Conservation (phyloP, 345 rosid species). For the Clausena lansium region DNA sequence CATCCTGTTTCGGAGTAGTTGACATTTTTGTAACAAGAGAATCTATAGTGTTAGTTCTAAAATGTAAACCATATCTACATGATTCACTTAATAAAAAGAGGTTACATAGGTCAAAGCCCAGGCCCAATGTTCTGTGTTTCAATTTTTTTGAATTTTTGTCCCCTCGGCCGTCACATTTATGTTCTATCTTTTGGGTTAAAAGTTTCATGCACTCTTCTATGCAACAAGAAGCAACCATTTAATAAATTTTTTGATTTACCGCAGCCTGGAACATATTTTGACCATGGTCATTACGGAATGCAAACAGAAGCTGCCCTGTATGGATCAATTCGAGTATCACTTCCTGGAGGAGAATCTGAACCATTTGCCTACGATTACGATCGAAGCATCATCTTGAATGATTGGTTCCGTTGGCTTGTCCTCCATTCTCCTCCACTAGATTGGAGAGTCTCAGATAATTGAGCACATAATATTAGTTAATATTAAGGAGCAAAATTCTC, state of each 20-base stretch:
- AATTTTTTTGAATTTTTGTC: neutral
- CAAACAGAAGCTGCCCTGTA: constrained; percentile 65
- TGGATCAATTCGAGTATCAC: constrained; percentile 60
- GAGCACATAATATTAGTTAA: neutral
- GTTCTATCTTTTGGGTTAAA: too few relatives aligned
- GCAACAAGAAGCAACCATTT: neutral
- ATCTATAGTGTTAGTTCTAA: neutral
- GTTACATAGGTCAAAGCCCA: too few relatives aligned
- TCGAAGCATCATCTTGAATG: constrained; percentile 55
- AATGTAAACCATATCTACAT: neutral
- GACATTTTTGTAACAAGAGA: neutral
- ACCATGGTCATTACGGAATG: constrained; percentile 83
- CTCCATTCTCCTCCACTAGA: constrained; percentile 56
- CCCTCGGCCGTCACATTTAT: neutral
- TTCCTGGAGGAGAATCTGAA: constrained; percentile 41
- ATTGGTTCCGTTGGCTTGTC: constrained; percentile 77
- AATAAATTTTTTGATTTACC: neutral
- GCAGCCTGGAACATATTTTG: constrained; percentile 72
- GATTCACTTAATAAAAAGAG: too few relatives aligned
- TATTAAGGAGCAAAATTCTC: constrained; percentile 23
- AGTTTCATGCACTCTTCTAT: too few relatives aligned
- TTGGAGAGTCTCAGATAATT: constrained; percentile 69
- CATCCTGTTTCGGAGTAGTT: too few relatives aligned
- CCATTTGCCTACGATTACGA: constrained; percentile 61
- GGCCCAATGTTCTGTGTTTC: too few relatives aligned